Evolutionary conservation across 257 asterid species (phyloP).

Genomic region (Euphrasia confusa): DNA sequence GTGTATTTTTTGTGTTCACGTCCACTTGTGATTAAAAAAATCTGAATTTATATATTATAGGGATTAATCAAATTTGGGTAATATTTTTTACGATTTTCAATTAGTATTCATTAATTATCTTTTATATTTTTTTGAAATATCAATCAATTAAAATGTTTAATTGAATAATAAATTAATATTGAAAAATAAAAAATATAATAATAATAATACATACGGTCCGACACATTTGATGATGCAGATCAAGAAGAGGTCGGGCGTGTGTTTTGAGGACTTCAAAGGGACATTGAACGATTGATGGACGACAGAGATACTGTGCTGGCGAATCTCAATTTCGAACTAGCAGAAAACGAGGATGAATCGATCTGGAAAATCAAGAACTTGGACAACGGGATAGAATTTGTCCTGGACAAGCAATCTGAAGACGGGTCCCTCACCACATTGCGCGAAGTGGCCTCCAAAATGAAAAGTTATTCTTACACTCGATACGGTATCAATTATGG

Average conservation of each 20-base stretch:
- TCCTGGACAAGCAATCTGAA: constrained; percentile 22
- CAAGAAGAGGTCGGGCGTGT: constrained; percentile 21
- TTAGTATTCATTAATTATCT: too few species aligned
- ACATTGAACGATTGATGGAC: constrained; percentile 36
- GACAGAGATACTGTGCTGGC: constrained; percentile 41
- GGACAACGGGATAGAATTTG: constrained; percentile 53
- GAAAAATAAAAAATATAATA: too few species aligned
- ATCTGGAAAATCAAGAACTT: constrained; percentile 39
- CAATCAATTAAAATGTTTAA: too few species aligned
- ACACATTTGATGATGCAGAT: not conserved
- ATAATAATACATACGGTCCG: not conserved
- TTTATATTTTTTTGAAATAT: too few species aligned
- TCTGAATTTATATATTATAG: too few species aligned
- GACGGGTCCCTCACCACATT: constrained; percentile 41
- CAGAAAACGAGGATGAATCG: constrained; percentile 31
- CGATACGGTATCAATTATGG: too few species aligned
- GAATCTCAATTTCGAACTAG: constrained; percentile 34
- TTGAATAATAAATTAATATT: too few species aligned
- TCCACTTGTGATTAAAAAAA: too few species aligned
- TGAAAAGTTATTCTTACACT: too few species aligned
- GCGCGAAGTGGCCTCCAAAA: constrained; percentile 37
- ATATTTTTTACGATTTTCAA: too few species aligned
- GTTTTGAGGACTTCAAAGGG: constrained; percentile 23
- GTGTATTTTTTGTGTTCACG: too few species aligned
- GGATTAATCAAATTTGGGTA: too few species aligned